Evolutionary conservation across 352 stramenopile species (phyloP).

Genomic region (Globisporangium emineosum): DNA sequence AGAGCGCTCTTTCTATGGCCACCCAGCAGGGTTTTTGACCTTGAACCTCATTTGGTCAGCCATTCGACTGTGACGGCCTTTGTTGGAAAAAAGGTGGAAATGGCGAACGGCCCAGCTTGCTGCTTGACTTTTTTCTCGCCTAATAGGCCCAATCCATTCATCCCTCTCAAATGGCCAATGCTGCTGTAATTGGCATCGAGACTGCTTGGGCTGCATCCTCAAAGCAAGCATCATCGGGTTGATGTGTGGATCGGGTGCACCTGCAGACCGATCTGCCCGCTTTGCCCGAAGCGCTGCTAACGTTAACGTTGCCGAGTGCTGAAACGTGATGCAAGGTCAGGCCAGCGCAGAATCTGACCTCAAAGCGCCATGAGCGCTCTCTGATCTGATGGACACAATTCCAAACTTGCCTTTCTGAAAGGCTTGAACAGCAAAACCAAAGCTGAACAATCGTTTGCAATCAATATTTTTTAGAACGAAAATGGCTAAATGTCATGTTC

Average conservation of each 20-base stretch:
- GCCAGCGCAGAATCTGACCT: background rate
- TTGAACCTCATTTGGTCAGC: too few species aligned
- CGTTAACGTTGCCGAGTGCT: background rate
- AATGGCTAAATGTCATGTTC: background rate
- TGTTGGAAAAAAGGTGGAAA: background rate
- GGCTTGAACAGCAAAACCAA: background rate
- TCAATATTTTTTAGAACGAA: background rate
- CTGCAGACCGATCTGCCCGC: background rate
- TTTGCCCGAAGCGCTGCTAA: background rate
- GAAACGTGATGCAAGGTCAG: background rate
- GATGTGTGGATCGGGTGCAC: too few species aligned
- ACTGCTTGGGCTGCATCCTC: too few species aligned
- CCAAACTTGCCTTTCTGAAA: background rate
- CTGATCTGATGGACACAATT: background rate
- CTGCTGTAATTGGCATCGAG: too few species aligned
- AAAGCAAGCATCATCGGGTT: too few species aligned
- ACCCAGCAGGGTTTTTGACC: background rate
- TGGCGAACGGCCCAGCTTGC: background rate
- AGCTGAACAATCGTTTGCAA: background rate
- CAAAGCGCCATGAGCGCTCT: background rate
- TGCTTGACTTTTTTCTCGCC: background rate
- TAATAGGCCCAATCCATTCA: background rate
- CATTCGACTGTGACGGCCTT: conserved; percentile 3
- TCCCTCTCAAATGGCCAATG: background rate
- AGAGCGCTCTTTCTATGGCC: background rate